These are phyloP conservation scores for Xylaria longipes DNA, from an alignment of 495 filamentous ascomycete species.

Conservation along the genomic window DNA sequence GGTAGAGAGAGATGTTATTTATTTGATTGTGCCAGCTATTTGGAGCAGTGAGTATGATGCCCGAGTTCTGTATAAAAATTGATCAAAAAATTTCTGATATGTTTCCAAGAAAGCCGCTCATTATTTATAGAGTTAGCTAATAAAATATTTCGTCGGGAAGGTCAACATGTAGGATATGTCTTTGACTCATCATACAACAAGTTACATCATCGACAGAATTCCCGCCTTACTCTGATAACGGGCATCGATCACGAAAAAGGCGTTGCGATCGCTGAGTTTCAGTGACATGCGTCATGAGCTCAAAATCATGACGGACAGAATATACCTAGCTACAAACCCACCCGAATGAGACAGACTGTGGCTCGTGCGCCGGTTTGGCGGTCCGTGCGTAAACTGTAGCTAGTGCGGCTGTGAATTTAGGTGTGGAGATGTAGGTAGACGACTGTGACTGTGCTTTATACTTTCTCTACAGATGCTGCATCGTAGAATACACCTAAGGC, in stretches of 20 bases:
- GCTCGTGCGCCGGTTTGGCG: background rate
- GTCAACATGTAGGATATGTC: background rate
- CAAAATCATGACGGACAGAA: slow-evolving; percentile 4
- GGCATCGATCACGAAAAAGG: background rate
- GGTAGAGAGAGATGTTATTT: background rate
- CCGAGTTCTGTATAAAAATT: background rate
- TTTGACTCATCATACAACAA: background rate
- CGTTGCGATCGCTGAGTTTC: background rate
- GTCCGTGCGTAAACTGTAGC: background rate
- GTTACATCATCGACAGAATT: background rate
- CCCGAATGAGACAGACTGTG: background rate
- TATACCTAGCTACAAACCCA: background rate
- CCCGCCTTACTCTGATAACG: background rate
- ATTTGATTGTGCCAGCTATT: background rate
- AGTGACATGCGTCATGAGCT: background rate
- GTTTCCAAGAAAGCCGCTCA: background rate
- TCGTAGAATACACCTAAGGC: too few species aligned
- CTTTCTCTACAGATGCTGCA: too few species aligned
- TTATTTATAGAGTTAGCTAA: background rate
- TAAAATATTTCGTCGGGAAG: background rate
- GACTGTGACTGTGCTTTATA: too few species aligned
- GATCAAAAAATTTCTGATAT: background rate
- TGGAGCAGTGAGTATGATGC: background rate
- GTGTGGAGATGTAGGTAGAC: too few species aligned
- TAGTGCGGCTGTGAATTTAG: background rate